A percentile compares a stretch with the other conserved stretches of the same genome.
These are phyloP conservation scores for Colletotrichum siamense DNA, from an alignment of 2,329 filamentous ascomycete species.

Conservation along the genomic window DNA sequence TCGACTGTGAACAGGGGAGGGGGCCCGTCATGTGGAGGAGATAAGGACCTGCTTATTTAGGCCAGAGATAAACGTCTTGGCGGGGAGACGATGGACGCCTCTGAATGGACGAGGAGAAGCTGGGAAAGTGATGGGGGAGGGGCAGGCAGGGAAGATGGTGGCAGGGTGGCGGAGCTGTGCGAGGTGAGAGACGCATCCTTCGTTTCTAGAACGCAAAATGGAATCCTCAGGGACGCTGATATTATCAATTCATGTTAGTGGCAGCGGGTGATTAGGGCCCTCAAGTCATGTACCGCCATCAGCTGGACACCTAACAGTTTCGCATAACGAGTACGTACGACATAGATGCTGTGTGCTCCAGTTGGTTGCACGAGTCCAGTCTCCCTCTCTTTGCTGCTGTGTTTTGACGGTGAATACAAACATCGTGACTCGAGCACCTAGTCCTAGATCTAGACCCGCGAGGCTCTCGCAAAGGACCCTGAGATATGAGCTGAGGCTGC, in stretches of 20 bases:
- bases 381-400: background rate
- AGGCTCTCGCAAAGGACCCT: background rate
- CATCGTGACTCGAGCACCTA: background rate
- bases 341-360: background rate
- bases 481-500: background rate
- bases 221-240: background rate
- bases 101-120: slow-evolving; percentile 1
- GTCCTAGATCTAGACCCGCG: background rate
- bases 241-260: slow-evolving; percentile 14
- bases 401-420: background rate
- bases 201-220: slow-evolving; percentile 16
- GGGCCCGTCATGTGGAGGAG: slow-evolving; percentile 14
- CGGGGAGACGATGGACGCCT: background rate
- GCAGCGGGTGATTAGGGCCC: background rate
- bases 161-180: slow-evolving; percentile 1
- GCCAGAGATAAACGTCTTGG: slow-evolving; percentile 22
- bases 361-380: background rate
- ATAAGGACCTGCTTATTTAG: slow-evolving; percentile 22
- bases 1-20: background rate
- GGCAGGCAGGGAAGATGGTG: slow-evolving; percentile 16
- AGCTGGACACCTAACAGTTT: slow-evolving; percentile 12
- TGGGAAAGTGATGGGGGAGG: background rate
- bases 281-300: background rate
- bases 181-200: background rate
- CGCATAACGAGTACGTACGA: slow-evolving; percentile 11